phyloP scores from a whole-genome alignment of 2,329 filamentous ascomycete genomes.

The Curvularia spicifera region DNA sequence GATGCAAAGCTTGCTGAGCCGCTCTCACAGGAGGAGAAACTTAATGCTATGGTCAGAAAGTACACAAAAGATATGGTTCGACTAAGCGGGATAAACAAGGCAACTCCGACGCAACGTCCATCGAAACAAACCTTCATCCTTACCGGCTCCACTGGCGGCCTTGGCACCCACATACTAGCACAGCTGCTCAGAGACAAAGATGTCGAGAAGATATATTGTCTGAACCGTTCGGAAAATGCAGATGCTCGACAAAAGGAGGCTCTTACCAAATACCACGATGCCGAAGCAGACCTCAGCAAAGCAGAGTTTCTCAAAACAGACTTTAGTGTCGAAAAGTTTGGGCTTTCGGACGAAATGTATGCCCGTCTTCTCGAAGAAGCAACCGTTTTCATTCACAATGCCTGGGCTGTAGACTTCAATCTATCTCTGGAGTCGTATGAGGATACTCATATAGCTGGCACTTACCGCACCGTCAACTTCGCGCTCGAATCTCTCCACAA shows the following conservation, averaged over 20 bases:
- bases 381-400: constrained; percentile 57
- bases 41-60: constrained; percentile 6
- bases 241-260: constrained; percentile 15
- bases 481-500: constrained; percentile 5
- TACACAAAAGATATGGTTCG: constrained; percentile 4
- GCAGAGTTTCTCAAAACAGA: constrained; percentile 4
- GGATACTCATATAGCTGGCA: constrained; percentile 19
- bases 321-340: constrained; percentile 41
- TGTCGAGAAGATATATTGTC: constrained; percentile 28
- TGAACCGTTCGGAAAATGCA: constrained; percentile 30
- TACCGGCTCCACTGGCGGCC: constrained; percentile 35
- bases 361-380: constrained; percentile 30
- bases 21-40: constrained; percentile 3
- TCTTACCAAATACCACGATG: constrained; percentile 6
- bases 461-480: constrained; percentile 18
- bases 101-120: neutral
- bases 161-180: constrained; percentile 32
- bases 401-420: constrained; percentile 64
- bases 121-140: constrained; percentile 21
- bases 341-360: constrained; percentile 41
- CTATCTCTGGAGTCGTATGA: constrained; percentile 27
- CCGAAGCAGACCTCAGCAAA: constrained; percentile 15
- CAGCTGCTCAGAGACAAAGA: constrained; percentile 21
- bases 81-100: neutral
- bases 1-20: neutral